Conservation (phyloP, 2,329 filamentous ascomycete genomes). For the Sarocladiaceae sp. region DNA sequence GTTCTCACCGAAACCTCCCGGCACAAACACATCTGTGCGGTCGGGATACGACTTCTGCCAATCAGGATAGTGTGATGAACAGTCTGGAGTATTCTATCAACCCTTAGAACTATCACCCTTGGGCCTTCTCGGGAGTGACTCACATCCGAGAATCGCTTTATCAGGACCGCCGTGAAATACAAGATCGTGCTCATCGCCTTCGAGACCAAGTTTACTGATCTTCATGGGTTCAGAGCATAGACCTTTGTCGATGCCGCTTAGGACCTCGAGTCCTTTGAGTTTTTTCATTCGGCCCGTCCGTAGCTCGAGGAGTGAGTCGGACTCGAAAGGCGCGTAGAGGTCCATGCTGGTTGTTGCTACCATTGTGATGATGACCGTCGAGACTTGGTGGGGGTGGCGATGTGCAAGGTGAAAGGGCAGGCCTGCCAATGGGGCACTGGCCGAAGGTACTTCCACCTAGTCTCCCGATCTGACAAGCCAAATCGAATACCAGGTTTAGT, state of each 20-base stretch:
- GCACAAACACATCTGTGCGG: slow-evolving; percentile 42
- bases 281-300: slow-evolving; percentile 51
- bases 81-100: slow-evolving; percentile 36
- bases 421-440: too few species aligned
- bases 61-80: slow-evolving; percentile 48
- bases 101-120: too few species aligned
- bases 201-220: slow-evolving; percentile 44
- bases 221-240: slow-evolving; percentile 35
- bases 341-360: slow-evolving; percentile 19
- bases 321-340: slow-evolving; percentile 34
- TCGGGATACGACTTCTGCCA: slow-evolving; percentile 50
- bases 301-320: slow-evolving; percentile 48
- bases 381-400: too few species aligned
- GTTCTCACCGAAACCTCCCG: slow-evolving; percentile 60
- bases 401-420: too few species aligned
- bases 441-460: too few species aligned
- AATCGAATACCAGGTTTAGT: too few species aligned
- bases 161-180: slow-evolving; percentile 56
- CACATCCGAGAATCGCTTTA: slow-evolving; percentile 56
- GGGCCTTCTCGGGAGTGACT: slow-evolving; percentile 22
- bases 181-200: slow-evolving; percentile 55
- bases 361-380: background rate
- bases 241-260: slow-evolving; percentile 52
- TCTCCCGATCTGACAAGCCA: too few species aligned
- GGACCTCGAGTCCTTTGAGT: slow-evolving; percentile 43